Conservation (phyloP, 352 stramenopile genomes). For the Aphanomyces invadans region DNA sequence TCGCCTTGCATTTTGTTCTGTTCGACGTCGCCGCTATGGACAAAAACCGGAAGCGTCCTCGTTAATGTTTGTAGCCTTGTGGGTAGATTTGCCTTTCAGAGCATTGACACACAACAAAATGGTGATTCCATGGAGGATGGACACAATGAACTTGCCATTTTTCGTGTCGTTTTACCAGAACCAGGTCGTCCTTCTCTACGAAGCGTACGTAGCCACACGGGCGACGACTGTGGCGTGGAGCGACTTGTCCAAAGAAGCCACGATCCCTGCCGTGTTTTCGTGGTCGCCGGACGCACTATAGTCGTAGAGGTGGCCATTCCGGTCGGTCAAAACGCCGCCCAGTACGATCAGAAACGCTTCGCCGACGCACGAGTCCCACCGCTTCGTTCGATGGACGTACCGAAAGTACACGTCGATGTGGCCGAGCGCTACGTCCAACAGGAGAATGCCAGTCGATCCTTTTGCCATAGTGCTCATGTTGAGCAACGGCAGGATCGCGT, state of each 20-base stretch:
- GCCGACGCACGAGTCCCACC: slow-evolving; percentile 72
- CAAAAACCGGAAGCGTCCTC: no score
- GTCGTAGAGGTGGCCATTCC: slow-evolving; percentile 45
- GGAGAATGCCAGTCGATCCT: slow-evolving; percentile 55
- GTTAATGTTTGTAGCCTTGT: no score
- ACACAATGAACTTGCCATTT: no score
- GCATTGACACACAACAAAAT: no score
- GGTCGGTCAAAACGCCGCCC: slow-evolving; percentile 49
- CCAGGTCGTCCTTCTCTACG: no score
- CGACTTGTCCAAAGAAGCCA: slow-evolving; percentile 36
- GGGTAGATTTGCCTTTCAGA: no score
- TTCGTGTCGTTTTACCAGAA: no score
- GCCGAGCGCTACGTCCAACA: slow-evolving; percentile 53
- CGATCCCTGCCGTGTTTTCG: slow-evolving; percentile 47
- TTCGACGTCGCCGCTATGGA: no score
- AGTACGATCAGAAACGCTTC: slow-evolving; percentile 55
- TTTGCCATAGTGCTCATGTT: not conserved
- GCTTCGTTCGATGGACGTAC: slow-evolving; percentile 59
- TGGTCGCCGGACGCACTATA: slow-evolving; percentile 47
- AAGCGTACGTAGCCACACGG: slow-evolving; percentile 25
- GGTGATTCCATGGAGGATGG: no score
- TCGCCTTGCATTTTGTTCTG: no score
- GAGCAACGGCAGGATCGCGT: not conserved
- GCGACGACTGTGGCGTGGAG: not conserved
- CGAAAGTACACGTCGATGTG: slow-evolving; percentile 59